phyloP scores from a whole-genome alignment of 2,329 filamentous ascomycete species.

The Colletotrichum trifolii region DNA sequence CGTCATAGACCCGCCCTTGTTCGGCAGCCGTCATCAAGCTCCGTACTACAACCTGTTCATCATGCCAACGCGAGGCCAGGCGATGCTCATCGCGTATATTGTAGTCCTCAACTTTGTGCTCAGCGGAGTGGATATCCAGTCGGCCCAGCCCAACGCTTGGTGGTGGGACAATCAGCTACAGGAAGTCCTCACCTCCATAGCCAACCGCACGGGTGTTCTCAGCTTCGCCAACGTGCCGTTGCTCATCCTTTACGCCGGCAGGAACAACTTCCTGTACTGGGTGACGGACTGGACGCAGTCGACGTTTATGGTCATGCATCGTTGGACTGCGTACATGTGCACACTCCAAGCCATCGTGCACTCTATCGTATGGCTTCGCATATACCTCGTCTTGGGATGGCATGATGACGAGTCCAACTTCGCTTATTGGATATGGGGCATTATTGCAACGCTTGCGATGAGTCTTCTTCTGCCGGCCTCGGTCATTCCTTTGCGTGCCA shows the following conservation, averaged over 20 bases:
- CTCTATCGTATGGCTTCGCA: conserved; percentile 46
- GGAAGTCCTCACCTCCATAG: conserved; percentile 42
- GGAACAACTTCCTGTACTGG: conserved; percentile 56
- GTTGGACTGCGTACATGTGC: conserved; percentile 55
- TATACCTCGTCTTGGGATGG: conserved; percentile 43
- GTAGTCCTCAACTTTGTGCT: conserved; percentile 46
- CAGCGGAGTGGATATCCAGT: conserved; percentile 39
- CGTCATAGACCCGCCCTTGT: conserved; percentile 7
- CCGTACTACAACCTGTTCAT: conserved; percentile 48
- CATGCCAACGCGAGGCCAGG: conserved; percentile 49
- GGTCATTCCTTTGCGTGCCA: conserved; percentile 45
- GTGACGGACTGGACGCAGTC: conserved; percentile 56
- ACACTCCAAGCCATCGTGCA: conserved; percentile 55
- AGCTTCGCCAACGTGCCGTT: conserved; percentile 47
- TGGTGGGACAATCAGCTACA: conserved; percentile 38
- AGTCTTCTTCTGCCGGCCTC: conserved; percentile 45
- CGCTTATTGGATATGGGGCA: conserved; percentile 55
- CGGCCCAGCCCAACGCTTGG: conserved; percentile 37
- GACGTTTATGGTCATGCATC: conserved; percentile 57
- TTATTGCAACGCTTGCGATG: conserved; percentile 49
- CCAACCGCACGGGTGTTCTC: conserved; percentile 49
- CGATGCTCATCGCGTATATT: conserved; percentile 48
- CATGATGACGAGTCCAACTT: conserved; percentile 42
- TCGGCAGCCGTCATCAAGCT: conserved; percentile 32
- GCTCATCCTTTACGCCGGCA: conserved; percentile 49